Evolutionary conservation across 805 yeast species (phyloP).

Genomic region (Lachancea sp.): DNA sequence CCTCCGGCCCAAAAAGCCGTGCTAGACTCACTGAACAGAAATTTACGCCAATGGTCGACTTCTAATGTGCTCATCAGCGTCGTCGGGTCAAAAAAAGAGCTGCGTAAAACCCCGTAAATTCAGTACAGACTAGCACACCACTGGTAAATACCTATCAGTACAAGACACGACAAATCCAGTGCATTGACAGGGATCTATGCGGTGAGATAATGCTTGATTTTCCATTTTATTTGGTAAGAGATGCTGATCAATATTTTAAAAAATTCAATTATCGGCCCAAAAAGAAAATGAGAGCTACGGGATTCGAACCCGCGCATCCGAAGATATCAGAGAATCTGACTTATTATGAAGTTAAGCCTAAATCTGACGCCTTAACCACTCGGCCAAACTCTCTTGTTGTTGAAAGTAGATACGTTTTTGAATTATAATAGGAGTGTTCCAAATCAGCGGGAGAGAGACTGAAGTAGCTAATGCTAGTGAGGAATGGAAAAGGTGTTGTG

Average conservation of each 20-base stretch:
- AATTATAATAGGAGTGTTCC: no score
- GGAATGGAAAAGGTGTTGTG: no score
- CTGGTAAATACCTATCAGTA: no score
- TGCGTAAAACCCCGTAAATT: neutral
- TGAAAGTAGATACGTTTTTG: no score
- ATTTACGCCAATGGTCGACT: neutral
- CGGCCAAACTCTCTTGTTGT: slow-evolving; percentile 25
- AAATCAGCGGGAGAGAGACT: no score
- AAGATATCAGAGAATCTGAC: slow-evolving; percentile 25
- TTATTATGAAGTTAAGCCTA: slow-evolving; percentile 16
- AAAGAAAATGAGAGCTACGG: slow-evolving; percentile 26
- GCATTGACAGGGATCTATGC: no score
- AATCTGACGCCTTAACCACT: slow-evolving; percentile 32
- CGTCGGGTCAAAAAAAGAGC: neutral
- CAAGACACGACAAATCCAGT: no score
- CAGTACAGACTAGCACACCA: neutral
- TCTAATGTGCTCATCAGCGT: neutral
- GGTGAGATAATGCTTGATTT: no score
- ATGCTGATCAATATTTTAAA: neutral
- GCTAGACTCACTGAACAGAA: slow-evolving; percentile 18
- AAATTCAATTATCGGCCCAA: no score
- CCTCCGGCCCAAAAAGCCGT: slow-evolving; percentile 63
- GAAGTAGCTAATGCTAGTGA: no score
- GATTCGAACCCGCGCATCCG: slow-evolving; percentile 32
- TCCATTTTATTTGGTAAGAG: neutral